Evolutionary conservation across 164 flowering plant genomes (phyloP).

Genomic region (Tetracentron sinense): DNA sequence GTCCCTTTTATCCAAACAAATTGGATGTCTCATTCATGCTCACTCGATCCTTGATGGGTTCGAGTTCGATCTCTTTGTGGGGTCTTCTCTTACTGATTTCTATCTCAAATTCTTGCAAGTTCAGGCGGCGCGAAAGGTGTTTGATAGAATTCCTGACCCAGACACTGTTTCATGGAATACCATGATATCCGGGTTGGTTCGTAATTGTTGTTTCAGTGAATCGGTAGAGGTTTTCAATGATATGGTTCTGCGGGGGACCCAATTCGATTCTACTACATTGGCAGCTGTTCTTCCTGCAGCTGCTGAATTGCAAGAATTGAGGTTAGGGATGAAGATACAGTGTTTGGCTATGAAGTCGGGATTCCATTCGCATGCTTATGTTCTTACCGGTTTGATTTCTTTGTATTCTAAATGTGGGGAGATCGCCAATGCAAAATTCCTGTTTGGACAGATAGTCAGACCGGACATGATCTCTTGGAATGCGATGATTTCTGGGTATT

Average conservation of each 20-base stretch:
- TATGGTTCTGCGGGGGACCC: conserved; percentile 35
- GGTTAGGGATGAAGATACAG: conserved; percentile 57
- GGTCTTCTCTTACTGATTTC: conserved; percentile 53
- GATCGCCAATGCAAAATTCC: conserved; percentile 28
- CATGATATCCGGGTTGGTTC: conserved; percentile 69
- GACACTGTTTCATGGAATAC: conserved; percentile 85
- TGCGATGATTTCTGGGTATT: conserved; percentile 81
- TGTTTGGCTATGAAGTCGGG: conserved; percentile 59
- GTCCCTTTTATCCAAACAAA: conserved; percentile 13
- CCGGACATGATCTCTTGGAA: conserved; percentile 80
- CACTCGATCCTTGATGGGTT: conserved; percentile 59
- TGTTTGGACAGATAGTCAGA: conserved; percentile 49
- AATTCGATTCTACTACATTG: conserved; percentile 59
- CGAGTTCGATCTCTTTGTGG: conserved; percentile 54
- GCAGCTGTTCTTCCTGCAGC: conserved; percentile 60
- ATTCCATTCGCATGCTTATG: conserved; percentile 38
- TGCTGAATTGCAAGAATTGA: conserved; percentile 69
- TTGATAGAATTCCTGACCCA: conserved; percentile 53
- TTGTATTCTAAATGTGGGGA: conserved; percentile 78
- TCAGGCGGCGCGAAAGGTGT: conserved; percentile 56
- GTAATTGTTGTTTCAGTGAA: conserved; percentile 41
- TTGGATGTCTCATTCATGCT: conserved; percentile 54
- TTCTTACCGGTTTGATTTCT: conserved; percentile 71
- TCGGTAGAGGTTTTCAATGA: conserved; percentile 43
- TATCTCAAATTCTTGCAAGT: conserved; percentile 46